Base-by-base conservation (phyloP, 495 filamentous ascomycete species). In the Talaromyces thailandensis region DNA sequence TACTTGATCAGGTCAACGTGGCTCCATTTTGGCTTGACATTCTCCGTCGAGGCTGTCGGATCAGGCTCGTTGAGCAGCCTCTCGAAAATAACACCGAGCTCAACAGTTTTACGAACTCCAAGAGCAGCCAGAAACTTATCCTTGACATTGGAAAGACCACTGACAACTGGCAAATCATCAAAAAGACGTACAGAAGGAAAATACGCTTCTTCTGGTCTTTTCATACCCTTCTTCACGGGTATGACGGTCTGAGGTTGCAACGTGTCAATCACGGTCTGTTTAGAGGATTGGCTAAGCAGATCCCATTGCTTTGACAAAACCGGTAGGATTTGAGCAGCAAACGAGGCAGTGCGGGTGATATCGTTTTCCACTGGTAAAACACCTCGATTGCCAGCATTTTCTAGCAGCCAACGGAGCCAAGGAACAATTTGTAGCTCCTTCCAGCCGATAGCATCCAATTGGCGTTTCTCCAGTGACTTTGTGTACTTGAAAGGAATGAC, bases 1-100 rank as follows among this genome's bases (percentile, higher is more conserved):
- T 99, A 99, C 63, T 88, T 90, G 73, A 99, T 93, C 16, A 99
- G 80, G 66, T 98, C 93, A 52, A 95, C 86, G 70, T 98, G 94
- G 65, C 87, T 95, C 91, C 89, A 96, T 79, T 88, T 91, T 18
- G 62, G 66, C 14, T 69, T 62, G 16, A 60, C 60, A n/a, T 71
- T 66, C 37, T 70, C 71, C 58, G 76, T 75, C 29, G 69, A 67
- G 51, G 80, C 78, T 24, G 72, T 67, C 5, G 81, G 73, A 2
- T 74, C 75, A 2, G 77, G 67, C 18, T 73, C 68, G 62, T 81
- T 82, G 67, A 96, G 81, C 58, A 98, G 81, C 43, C 95, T 84
- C 40, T 90, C 88, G 66, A 98, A 97, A 24, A 99, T 92, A 23
- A 96, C 91, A 52, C 89, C 90, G 12, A 99, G 80, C 59, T 98